Percentiles rank a stretch among this genome's conserved stretches.
Conservation (phyloP, 768 basidiomycete genomes). For the Pleurotus pulmonarius region DNA sequence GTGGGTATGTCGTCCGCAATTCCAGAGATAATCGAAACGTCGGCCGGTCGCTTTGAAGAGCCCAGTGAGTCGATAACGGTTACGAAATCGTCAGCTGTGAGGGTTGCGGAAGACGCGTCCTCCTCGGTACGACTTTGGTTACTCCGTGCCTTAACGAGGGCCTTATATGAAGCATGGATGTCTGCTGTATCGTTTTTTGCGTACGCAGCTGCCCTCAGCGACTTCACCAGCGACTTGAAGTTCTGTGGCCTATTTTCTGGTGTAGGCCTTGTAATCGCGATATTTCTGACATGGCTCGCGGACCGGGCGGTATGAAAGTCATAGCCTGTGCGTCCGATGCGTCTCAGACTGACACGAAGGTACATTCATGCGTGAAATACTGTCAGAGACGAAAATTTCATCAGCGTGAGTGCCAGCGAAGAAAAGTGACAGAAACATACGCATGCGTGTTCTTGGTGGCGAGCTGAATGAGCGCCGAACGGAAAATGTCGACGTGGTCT, state of each 20-base stretch:
- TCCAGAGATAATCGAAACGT: slow-evolving; percentile 50
- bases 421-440: background rate
- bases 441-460: background rate
- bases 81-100: slow-evolving; percentile 29
- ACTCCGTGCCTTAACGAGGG: slow-evolving; percentile 22
- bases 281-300: background rate
- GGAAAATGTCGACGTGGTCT: slow-evolving; percentile 18
- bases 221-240: slow-evolving; percentile 15
- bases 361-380: slow-evolving; percentile 59
- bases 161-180: slow-evolving; percentile 34
- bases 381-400: slow-evolving; percentile 8
- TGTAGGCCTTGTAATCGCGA: too few species aligned
- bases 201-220: slow-evolving; percentile 13
- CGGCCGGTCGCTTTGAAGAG: slow-evolving; percentile 45
- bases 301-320: slow-evolving; percentile 13
- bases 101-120: slow-evolving; percentile 17
- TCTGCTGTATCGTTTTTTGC: slow-evolving; percentile 6
- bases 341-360: slow-evolving; percentile 40
- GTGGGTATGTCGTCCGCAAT: slow-evolving; percentile 47
- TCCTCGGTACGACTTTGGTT: slow-evolving; percentile 16
- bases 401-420: background rate
- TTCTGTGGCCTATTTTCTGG: background rate
- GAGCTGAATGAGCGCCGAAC: background rate
- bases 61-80: slow-evolving; percentile 43
- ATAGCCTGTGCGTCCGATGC: slow-evolving; percentile 25